Evolutionary conservation across 768 basidiomycete genomes (phyloP), one percentile per base, ranked within the genome.

Genomic region (Chalciporus sphaerocephalus): DNA sequence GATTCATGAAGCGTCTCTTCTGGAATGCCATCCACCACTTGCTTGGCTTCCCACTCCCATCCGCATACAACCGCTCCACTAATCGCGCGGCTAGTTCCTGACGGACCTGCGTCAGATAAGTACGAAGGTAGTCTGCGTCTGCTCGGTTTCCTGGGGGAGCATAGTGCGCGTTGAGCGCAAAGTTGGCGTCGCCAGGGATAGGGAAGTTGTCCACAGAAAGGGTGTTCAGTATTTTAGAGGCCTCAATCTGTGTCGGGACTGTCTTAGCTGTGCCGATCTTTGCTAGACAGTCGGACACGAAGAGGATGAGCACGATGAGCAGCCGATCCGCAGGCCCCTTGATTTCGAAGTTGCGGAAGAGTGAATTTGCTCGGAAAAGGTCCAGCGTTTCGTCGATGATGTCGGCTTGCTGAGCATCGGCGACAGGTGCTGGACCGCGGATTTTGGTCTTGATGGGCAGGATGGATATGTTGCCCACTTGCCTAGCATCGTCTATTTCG

Each of bases 1-100:
- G 83, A 71, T 91, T 90, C 90, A 92, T 92, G 79, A 92, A 92
- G 20, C 90, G 81, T 62, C 94, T 80, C 79, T 96, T 97, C 69
- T 94, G 92, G 82, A 98, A 99, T 17, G 90, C 88, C 92, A 97
- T 95, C 96, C 96, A 99, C 96, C 96, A 99, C 68, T 99, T 99
- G 75, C 88, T 96, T 5, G 96, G 94, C 65, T 90, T 94, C 47
- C 86, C 86, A 4, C 88, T 86, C 5, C 93, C 93, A 63, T 95
- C 92, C 30, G 85, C 90, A 65, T 99, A 99, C 39, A 99, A 72
- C 41, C 82, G 76, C 59, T 94, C 92, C 12, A 92, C 80, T 40
- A 99, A 69, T 23, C 96, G 81, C 8, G 83, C 75, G 17, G 92
- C 88, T 16, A 94, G 74, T 62, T 99, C 96, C 67, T 96, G 92